Evolutionary conservation across 1,284 basidiomycete genomes (phyloP), one percentile per base, ranked within the genome.

Genomic region (Ceratobasidium sp.): DNA sequence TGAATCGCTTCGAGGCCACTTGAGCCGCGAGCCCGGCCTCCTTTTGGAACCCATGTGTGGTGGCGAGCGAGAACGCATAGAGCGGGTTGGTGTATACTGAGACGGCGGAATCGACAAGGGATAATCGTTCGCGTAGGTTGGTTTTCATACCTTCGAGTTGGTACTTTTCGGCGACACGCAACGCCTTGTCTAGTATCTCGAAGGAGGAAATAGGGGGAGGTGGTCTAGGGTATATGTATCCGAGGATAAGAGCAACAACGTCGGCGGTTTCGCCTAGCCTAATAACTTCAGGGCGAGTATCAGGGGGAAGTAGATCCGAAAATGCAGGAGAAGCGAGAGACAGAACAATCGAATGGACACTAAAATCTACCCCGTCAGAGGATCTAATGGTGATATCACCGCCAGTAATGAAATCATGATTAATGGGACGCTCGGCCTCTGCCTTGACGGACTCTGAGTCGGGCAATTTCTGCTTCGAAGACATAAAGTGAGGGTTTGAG

Each of bases 261-360:
- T 56, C 34, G 13, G 54, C 31, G 1, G n/a, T 56, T 56, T 56
- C 54, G n/a, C 22, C 13, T 6, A 50, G 22, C 15, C 5, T 15
- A n/a, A n/a, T n/a, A n/a, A 45, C 15, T 45, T n/a, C 5, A 20
- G 17, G 17, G 17, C 42, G 42, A 4, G 17, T 45, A 4, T 5
- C 17, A 6, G 42, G 6, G 17, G 17, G 6, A 20, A 45, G 5
- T n/a, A 45, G 17, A 5, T n/a, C 42, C 42, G 17, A 45, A 17
- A 45, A n/a, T 45, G 15, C 17, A 20, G 58, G 58, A 2, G 58
- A 62, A 12, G 58, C 58, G 22, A 62, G 20, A 25, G 58, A 62
- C 20, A 62, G 20, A 8, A 62, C 12, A 10, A 62, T 20, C 4
- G 58, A 49, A 34, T 62, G 45, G 15, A 50, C 58, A 17, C 31